These are phyloP conservation scores for Aureobasidium pullulans DNA, from an alignment of 2,329 filamentous ascomycete species.

Conservation along the genomic window DNA sequence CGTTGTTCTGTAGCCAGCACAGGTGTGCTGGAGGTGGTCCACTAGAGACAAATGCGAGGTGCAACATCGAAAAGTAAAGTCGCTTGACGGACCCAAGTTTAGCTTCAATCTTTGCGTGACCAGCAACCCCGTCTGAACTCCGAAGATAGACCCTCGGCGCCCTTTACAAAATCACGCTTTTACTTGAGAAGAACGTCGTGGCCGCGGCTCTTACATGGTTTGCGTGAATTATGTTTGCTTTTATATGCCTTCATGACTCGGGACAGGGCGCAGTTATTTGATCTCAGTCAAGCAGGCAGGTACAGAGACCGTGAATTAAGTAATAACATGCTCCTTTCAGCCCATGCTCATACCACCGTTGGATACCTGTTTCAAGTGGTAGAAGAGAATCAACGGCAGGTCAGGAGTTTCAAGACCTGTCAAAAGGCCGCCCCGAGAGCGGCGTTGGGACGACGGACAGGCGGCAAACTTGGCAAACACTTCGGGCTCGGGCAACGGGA, in stretches of 20 bases:
- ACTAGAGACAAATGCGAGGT: neutral
- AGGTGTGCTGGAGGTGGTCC: neutral
- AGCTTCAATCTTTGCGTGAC: neutral
- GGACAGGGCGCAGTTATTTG: neutral
- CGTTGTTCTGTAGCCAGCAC: neutral
- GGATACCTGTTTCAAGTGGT: conserved; percentile 2
- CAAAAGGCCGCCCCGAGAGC: conserved; percentile 6
- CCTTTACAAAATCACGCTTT: conserved; percentile 5
- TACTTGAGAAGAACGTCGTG: neutral
- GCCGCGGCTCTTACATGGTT: conserved; percentile 1
- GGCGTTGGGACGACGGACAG: neutral
- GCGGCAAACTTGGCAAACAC: conserved; percentile 6
- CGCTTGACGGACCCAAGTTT: neutral
- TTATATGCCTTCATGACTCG: conserved; percentile 2
- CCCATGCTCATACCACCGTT: neutral
- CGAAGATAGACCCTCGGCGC: neutral
- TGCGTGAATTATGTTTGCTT: conserved; percentile 7
- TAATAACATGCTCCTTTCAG: neutral
- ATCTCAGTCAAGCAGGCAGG: neutral
- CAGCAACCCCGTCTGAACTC: neutral
- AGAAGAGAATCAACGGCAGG: neutral
- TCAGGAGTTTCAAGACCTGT: neutral
- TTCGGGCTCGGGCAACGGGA: neutral
- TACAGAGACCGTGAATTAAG: neutral
- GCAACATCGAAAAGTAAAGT: neutral